Evolutionary conservation across 2,329 filamentous ascomycete genomes (phyloP), one percentile per base, ranked within the genome.

Genomic region (Alternaria brassicicola): DNA sequence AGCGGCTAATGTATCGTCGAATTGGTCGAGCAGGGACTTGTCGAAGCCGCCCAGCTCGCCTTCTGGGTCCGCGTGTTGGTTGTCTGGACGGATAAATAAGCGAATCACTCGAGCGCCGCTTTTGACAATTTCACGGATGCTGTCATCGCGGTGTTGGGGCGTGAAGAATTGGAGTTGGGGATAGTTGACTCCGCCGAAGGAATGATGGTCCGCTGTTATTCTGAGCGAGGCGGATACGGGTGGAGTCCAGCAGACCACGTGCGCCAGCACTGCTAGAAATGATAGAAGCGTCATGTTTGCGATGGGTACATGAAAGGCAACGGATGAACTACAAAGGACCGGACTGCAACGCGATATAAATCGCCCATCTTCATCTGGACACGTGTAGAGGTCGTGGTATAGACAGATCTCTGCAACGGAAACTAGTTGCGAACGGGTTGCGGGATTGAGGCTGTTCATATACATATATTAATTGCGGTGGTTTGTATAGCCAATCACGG

Each of bases 391-490:
- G 63, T 47, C 55, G 30, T 21, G 8, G 59, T 73, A 66, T 65
- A 70, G 64, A 59, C 64, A 70, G 50, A 67, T 72, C 47, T 67
- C 64, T 64, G 50, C 60, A 67, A 63, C 13, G 59, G 57, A 39
- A 57, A 55, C 61, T 61, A 55, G 56, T 60, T 47, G 66, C 59
- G 62, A 33, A 64, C 66, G 68, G 68, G 59, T 59, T 49, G 60
- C 46, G 63, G 71, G 65, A 72, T 72, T 72, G 70, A 72, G 65
- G 67, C 63, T 66, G 67, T 67, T 75, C 73, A 72, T 64, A 50
- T 74, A 72, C 59, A 73, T 76, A 75, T 63, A 75, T 76, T 76
- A 72, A 76, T 74, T 74, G 65, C 63, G 38, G 38, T 50, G 60
- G 45, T 38, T 33, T 42, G 30, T 46, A 49, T 35, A 57, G 56